Conservation (phyloP, 768 basidiomycete genomes). For the Boletus rufocinnamomeus region DNA sequence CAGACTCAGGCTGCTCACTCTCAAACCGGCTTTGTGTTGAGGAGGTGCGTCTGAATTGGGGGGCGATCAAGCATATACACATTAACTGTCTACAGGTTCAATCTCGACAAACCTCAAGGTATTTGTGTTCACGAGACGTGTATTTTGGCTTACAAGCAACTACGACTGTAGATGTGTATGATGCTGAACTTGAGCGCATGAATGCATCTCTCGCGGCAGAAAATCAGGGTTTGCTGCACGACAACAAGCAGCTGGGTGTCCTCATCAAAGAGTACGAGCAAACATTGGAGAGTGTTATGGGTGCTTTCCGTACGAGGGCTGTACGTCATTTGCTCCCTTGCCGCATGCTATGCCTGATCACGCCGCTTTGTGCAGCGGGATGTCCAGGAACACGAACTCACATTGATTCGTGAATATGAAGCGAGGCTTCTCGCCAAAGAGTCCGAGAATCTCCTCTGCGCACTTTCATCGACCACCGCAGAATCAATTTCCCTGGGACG, state of each 20-base stretch:
- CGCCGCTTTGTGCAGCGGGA: conserved; percentile 61
- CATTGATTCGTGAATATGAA: conserved; percentile 90
- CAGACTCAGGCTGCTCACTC: conserved; percentile 88
- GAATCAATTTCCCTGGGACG: conserved; percentile 70
- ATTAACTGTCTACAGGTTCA: conserved; percentile 54
- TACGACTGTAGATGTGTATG: conserved; percentile 72
- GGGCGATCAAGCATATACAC: background rate
- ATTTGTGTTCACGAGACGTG: background rate
- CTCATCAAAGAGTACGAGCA: conserved; percentile 97
- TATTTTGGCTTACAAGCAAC: conserved; percentile 2
- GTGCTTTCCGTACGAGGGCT: conserved; percentile 83
- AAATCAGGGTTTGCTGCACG: conserved; percentile 83
- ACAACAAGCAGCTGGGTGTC: conserved; percentile 92
- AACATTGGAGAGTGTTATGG: conserved; percentile 94
- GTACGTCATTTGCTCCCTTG: conserved; percentile 50
- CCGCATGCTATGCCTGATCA: background rate
- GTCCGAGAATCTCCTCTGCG: conserved; percentile 59
- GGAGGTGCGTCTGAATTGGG: conserved; percentile 52
- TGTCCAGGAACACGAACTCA: conserved; percentile 89
- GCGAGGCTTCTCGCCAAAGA: conserved; percentile 75
- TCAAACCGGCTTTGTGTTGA: conserved; percentile 88
- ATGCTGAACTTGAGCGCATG: conserved; percentile 88
- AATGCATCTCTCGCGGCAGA: conserved; percentile 76
- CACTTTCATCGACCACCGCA: conserved; percentile 62
- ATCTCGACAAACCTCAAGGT: conserved; percentile 88